Evolutionary conservation across 345 rosid species (phyloP), one percentile per base, ranked within the genome.

Genomic region (Gossypium australe): DNA sequence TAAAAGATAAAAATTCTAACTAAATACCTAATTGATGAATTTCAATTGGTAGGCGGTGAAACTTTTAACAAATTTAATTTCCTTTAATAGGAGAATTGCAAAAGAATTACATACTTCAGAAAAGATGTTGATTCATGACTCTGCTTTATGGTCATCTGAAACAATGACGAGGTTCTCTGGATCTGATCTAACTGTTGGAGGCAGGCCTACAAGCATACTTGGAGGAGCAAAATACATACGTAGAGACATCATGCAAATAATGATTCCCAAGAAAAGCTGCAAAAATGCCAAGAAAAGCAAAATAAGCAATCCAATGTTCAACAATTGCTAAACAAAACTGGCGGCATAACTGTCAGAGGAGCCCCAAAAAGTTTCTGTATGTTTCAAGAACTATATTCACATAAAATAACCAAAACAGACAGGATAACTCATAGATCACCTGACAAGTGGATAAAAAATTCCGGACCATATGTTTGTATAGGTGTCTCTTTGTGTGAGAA

Each of bases 201-300:
- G 92, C 77, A 85, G 74, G 77, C 88, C 97, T 56, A 93, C 74
- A 25, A 91, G 97, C 86, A 79, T 83, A 70, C 41, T 55, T 52
- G 92, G 89, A 60, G 97, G 92, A 20, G 97, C 92, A 81, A 95
- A 93, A 76, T 93, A 95, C 97, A 93, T 90, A 76, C 93, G 98
- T 17, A 93, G 85, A 0, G 94, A 95, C 99, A 95, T 95, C 87
- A 93, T 93, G 81, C 99, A 95, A 64, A 93, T 85, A 62, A 91
- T 80, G 44, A 91, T 93, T 49, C 98, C 99, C 86, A 93, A 81
- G 86, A 95, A 93, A 77, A 95, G 97, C 97, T 93, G 94, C 87
- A 86, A n/a, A 64, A 9, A 22, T 52, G 43, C 55, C 22, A 53
- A 75, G 43, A 65, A 41, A 25, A 65, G 7, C 16, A 43, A 41